phyloP scores from a whole-genome alignment of 176 grass and related monocot genomes.

The Areca catechu region DNA sequence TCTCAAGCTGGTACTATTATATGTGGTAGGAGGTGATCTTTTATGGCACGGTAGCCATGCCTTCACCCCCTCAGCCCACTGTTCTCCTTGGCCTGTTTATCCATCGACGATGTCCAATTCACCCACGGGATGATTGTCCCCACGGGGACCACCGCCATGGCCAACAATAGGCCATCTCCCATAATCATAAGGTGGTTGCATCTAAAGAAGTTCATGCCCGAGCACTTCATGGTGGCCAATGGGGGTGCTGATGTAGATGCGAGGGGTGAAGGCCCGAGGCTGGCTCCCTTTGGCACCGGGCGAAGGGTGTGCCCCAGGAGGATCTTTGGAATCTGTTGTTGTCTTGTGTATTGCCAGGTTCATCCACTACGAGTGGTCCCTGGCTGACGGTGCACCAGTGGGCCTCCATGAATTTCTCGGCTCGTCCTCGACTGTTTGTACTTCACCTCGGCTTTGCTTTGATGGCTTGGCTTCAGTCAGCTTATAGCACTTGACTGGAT shows the following conservation, averaged over 20 bases:
- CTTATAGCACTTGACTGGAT: too few relatives aligned
- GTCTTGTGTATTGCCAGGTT: constrained; percentile 51
- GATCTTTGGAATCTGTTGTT: constrained; percentile 61
- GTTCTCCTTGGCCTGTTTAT: constrained; percentile 70
- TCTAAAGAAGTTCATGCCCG: constrained; percentile 30
- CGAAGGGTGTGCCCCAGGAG: constrained; percentile 74
- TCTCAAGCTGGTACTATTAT: too few relatives aligned
- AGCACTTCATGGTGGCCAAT: constrained; percentile 33
- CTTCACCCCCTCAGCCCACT: constrained; percentile 64
- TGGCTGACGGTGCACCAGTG: constrained; percentile 9
- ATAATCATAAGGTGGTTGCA: constrained; percentile 35
- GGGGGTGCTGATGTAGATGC: constrained; percentile 70
- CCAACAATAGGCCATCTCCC: constrained; percentile 82
- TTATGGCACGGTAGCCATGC: constrained; percentile 64
- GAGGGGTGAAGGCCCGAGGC: constrained; percentile 56
- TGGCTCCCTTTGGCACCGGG: constrained; percentile 66
- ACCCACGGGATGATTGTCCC: constrained; percentile 75
- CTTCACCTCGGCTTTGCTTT: too few relatives aligned
- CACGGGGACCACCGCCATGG: constrained; percentile 60
- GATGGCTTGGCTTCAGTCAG: too few relatives aligned
- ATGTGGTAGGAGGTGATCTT: constrained; percentile 72
- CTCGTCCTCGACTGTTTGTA: too few relatives aligned
- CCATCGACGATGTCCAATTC: constrained; percentile 48
- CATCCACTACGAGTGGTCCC: constrained; percentile 41
- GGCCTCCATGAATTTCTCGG: too few relatives aligned